Percentiles rank a stretch among this genome's conserved stretches.
Conservation (phyloP, 1,284 basidiomycete species). For the Leccinum griseonigrum region DNA sequence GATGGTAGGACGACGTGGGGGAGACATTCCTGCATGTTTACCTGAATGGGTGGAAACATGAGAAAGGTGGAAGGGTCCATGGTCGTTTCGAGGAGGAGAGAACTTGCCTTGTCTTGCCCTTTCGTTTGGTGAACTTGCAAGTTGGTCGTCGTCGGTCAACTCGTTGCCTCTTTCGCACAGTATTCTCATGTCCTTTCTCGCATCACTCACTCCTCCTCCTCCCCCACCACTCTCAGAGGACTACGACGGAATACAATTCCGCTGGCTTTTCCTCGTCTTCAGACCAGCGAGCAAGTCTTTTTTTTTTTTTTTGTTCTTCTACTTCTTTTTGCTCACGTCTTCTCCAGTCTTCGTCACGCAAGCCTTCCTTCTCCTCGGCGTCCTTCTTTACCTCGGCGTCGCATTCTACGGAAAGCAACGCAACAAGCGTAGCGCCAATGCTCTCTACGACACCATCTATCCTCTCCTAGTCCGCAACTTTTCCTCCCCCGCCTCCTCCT, state of each 20-base stretch:
- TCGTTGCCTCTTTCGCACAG: not conserved
- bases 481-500: slow-evolving; percentile 52
- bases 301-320: not conserved
- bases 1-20: not conserved
- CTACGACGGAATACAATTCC: slow-evolving; percentile 64
- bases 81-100: slow-evolving; percentile 1
- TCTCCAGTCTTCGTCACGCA: slow-evolving; percentile 64
- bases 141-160: slow-evolving; percentile 9
- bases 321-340: not conserved
- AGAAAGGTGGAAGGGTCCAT: slow-evolving; percentile 31
- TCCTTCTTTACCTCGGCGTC: slow-evolving; percentile 54
- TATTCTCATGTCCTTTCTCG: slow-evolving; percentile 32
- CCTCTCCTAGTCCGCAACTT: slow-evolving; percentile 65
- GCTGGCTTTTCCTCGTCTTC: slow-evolving; percentile 76
- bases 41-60: slow-evolving; percentile 23
- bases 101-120: slow-evolving; percentile 6
- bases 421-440: slow-evolving; percentile 55
- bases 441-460: slow-evolving; percentile 59
- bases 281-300: slow-evolving; percentile 62
- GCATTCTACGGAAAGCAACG: slow-evolving; percentile 52
- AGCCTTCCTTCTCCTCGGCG: slow-evolving; percentile 47
- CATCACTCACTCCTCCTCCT: slow-evolving; percentile 44
- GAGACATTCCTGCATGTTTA: slow-evolving; percentile 32
- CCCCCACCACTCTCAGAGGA: slow-evolving; percentile 48
- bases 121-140: too few species aligned